phyloP scores from a whole-genome alignment of 331 rosid genomes.

The Malus hybrid region DNA sequence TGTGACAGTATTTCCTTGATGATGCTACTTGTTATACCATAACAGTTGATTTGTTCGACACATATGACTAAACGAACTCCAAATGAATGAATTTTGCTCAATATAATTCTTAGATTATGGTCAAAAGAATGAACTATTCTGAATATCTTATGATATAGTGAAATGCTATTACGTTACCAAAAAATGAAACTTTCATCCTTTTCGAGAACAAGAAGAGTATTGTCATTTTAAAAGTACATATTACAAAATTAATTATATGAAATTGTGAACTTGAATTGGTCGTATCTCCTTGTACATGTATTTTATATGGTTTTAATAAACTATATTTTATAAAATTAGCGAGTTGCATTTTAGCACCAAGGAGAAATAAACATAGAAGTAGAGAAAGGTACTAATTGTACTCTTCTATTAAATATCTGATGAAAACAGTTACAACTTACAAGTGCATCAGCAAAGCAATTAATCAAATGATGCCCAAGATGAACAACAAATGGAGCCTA shows the following conservation, averaged over 20 bases:
- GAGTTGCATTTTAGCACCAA: not conserved
- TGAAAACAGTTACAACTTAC: not conserved
- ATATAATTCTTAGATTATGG: not conserved
- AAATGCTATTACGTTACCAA: no score
- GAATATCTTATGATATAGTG: no score
- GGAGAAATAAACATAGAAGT: conserved; percentile 13
- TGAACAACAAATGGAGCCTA: not conserved
- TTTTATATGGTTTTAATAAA: not conserved
- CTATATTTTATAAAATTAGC: not conserved
- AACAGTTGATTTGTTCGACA: no score
- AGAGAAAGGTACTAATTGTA: conserved; percentile 12
- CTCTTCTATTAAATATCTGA: conserved; percentile 3
- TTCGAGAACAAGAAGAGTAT: not conserved
- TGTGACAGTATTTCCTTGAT: no score
- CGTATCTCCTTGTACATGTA: not conserved
- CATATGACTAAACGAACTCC: not conserved
- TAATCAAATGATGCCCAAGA: not conserved
- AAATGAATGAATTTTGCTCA: no score
- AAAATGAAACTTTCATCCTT: no score
- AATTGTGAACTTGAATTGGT: conserved; percentile 17
- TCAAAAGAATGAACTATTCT: no score
- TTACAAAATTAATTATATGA: not conserved
- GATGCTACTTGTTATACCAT: no score
- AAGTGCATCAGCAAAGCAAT: not conserved
- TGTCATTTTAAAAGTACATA: not conserved